These are phyloP conservation scores for Gracilaria vermiculophylla DNA, from an alignment of 23 red algal species.

Conservation along the genomic window DNA sequence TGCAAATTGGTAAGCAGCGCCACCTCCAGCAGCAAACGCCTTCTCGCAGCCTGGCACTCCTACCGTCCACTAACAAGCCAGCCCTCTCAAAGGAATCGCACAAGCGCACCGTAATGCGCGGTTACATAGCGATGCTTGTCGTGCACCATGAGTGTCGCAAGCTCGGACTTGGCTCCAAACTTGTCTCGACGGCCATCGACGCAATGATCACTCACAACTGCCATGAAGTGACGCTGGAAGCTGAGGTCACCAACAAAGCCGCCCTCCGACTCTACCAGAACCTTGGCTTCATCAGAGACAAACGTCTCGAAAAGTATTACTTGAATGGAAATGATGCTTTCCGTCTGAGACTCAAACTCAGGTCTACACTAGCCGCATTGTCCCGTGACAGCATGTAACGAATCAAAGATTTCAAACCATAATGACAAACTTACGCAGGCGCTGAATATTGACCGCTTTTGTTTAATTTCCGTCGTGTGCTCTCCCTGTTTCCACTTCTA, in stretches of 20 bases:
- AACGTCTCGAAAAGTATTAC: conserved; percentile 97
- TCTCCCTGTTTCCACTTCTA: not conserved
- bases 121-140: conserved; percentile 99
- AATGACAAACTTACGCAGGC: not conserved
- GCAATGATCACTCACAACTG: conserved; percentile 73
- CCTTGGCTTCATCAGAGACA: conserved; percentile 94
- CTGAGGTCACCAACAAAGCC: conserved; percentile 82
- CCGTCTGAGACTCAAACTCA: conserved; percentile 72
- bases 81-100: not conserved
- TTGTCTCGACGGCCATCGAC: conserved; percentile 74
- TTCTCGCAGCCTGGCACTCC: not conserved
- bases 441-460: not conserved
- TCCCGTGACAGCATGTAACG: not conserved
- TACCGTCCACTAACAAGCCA: not conserved
- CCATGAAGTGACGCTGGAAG: conserved; percentile 88
- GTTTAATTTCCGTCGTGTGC: not conserved
- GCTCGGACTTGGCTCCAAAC: conserved; percentile 72
- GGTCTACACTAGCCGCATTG: conserved; percentile 9
- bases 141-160: conserved; percentile 75
- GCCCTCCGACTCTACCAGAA: conserved; percentile 90
- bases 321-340: conserved; percentile 96
- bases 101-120: conserved; percentile 47
- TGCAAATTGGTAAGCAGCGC: conserved; percentile 73
- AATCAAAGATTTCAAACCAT: not conserved
- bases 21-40: not conserved